phyloP scores from a whole-genome alignment of 1,139 yeast species.

The Yamadazyma siamensis region DNA sequence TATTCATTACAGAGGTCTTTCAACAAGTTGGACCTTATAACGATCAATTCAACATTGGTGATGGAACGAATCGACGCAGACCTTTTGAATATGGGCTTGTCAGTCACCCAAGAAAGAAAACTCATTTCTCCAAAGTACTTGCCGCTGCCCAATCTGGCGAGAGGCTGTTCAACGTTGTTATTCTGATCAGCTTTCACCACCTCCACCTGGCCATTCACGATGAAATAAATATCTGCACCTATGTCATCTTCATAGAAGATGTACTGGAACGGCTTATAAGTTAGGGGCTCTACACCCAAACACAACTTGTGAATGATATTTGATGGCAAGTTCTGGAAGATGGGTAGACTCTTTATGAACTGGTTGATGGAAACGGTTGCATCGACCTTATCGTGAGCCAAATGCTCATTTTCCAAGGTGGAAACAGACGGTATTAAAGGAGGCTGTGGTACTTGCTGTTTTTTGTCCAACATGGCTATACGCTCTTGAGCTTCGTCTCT shows the following conservation, averaged over 20 bases:
- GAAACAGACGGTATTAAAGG: conserved; percentile 5
- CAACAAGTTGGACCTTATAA: conserved; percentile 52
- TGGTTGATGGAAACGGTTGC: conserved; percentile 54
- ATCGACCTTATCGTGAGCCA: conserved; percentile 24
- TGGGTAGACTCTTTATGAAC: conserved; percentile 53
- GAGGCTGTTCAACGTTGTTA: conserved; percentile 14
- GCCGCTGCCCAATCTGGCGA: conserved; percentile 61
- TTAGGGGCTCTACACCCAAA: conserved; percentile 55
- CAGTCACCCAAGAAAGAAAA: conserved; percentile 50
- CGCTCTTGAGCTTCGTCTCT: conserved; percentile 79
- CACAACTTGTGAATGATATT: conserved; percentile 62
- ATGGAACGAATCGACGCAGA: conserved; percentile 65
- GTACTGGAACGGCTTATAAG: conserved; percentile 54
- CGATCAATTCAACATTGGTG: conserved; percentile 56
- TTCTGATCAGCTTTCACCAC: conserved; percentile 44
- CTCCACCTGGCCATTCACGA: conserved; percentile 68
- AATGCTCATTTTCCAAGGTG: not conserved
- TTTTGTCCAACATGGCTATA: conserved; percentile 64
- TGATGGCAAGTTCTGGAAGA: conserved; percentile 55
- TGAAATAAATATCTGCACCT: conserved; percentile 64
- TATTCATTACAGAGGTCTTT: conserved; percentile 52
- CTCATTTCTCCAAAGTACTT: conserved; percentile 78
- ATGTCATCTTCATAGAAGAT: conserved; percentile 57
- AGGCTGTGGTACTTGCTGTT: conserved; percentile 16
- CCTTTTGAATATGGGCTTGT: conserved; percentile 30